Conservation (phyloP, 176 grass and related monocot genomes). For the Cenchrus purpureus region DNA sequence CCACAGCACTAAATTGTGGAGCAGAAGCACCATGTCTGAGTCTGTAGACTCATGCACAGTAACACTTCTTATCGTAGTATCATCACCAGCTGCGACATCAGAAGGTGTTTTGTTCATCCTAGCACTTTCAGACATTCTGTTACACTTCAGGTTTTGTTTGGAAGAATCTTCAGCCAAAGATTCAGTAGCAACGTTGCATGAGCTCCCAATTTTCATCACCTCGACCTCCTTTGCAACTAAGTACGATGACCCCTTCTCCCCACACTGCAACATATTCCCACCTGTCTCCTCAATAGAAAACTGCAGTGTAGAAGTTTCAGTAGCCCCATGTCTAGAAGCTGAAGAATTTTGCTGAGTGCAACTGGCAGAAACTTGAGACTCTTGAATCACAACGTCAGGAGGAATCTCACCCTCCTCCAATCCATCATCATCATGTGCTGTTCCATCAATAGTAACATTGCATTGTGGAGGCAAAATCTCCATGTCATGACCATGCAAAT, state of each 20-base stretch:
- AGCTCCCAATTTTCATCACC: not conserved
- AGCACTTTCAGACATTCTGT: not conserved
- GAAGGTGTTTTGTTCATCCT: constrained; percentile 2
- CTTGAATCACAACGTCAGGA: not conserved
- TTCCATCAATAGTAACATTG: not conserved
- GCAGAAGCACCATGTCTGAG: not conserved
- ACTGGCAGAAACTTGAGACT: constrained; percentile 1
- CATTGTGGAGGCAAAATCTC: not conserved
- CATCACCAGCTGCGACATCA: not conserved
- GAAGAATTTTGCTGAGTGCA: not conserved
- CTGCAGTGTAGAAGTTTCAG: not conserved
- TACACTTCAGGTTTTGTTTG: not conserved
- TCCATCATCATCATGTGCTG: constrained; percentile 12
- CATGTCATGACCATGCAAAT: not conserved
- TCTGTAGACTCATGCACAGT: not conserved
- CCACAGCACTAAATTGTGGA: not conserved
- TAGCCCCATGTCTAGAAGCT: not conserved
- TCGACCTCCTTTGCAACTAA: constrained; percentile 20
- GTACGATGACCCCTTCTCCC: not conserved
- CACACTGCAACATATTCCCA: not conserved
- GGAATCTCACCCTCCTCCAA: constrained; percentile 28
- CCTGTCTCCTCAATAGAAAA: not conserved
- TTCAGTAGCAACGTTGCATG: constrained; percentile 7
- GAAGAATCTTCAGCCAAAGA: constrained; percentile 17
- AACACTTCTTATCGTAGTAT: not conserved